These are phyloP conservation scores for Wallacemonas rigidus DNA, from an alignment of 208 protist species.

Conservation along the genomic window DNA sequence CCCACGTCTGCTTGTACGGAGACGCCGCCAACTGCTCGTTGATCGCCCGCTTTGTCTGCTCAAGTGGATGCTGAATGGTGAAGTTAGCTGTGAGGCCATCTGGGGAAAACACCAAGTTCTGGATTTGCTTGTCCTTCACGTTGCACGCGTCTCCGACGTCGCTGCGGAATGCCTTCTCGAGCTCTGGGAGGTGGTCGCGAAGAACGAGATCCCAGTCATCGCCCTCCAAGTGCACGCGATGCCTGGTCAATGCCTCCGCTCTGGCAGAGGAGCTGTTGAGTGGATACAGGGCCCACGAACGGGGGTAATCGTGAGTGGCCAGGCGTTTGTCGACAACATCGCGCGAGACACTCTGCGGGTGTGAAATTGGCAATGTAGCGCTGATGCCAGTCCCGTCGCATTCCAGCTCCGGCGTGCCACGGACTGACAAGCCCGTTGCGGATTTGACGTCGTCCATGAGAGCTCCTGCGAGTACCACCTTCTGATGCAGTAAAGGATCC, in stretches of 20 bases:
- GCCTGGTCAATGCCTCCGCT: conserved; percentile 28
- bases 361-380: conserved; percentile 2
- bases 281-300: conserved; percentile 8
- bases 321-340: conserved; percentile 15
- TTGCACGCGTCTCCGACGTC: conserved; percentile 34
- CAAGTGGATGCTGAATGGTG: conserved; percentile 20
- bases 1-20: conserved; percentile 30
- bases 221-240: conserved; percentile 45
- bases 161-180: conserved; percentile 28
- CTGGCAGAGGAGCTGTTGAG: neutral
- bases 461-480: neutral
- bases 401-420: conserved; percentile 12
- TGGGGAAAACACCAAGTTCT: conserved; percentile 23
- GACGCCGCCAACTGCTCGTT: conserved; percentile 18
- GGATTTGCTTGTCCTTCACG: neutral
- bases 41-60: conserved; percentile 1
- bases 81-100: conserved; percentile 37
- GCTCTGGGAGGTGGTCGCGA: conserved; percentile 19
- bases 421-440: conserved; percentile 9
- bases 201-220: conserved; percentile 43
- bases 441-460: conserved; percentile 27
- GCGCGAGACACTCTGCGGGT: conserved; percentile 16
- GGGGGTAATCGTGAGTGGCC: conserved; percentile 12
- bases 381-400: conserved; percentile 12
- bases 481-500: neutral